Evolutionary conservation across 495 filamentous ascomycete species (phyloP).

Genomic region (Podospora bellae-mahoneyi): DNA sequence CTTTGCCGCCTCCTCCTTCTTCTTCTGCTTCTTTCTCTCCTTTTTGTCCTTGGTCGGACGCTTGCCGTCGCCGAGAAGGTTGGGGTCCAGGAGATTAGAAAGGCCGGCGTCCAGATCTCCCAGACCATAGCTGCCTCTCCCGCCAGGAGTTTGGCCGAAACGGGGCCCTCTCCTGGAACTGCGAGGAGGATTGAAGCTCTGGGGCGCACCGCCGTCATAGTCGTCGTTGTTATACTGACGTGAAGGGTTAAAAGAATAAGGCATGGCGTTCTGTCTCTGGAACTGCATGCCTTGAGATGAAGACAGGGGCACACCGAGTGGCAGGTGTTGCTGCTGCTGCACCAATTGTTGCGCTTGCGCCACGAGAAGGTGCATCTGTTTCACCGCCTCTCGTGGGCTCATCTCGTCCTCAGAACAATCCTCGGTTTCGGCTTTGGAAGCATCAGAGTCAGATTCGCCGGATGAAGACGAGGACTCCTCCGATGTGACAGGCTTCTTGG

Average conservation of each 20-base stretch:
- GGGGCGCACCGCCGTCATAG: conserved; percentile 13
- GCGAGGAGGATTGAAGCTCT: conserved; percentile 19
- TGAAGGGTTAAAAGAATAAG: conserved; percentile 3
- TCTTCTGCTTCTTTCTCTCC: conserved; percentile 41
- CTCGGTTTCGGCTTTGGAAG: conserved; percentile 20
- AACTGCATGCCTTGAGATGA: not conserved
- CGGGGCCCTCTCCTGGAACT: not conserved
- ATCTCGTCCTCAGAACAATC: not conserved
- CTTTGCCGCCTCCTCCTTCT: conserved; percentile 52
- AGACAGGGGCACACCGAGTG: not conserved
- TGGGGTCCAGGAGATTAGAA: conserved; percentile 18
- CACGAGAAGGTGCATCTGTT: conserved; percentile 31
- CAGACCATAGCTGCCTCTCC: not conserved
- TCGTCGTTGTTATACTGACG: conserved; percentile 9
- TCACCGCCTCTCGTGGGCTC: conserved; percentile 21
- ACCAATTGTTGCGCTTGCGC: conserved; percentile 19
- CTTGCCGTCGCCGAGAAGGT: conserved; percentile 36
- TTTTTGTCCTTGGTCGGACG: conserved; percentile 41
- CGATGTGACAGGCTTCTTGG: conserved; percentile 22
- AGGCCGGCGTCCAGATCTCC: not conserved
- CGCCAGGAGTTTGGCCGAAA: not conserved
- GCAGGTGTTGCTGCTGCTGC: not conserved
- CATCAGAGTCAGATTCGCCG: conserved; percentile 29
- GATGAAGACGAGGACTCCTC: conserved; percentile 6
- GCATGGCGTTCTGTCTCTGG: not conserved